Conservation (phyloP, 225 moss, liverwort and hornwort species). For the Marchantia polymorpha region DNA sequence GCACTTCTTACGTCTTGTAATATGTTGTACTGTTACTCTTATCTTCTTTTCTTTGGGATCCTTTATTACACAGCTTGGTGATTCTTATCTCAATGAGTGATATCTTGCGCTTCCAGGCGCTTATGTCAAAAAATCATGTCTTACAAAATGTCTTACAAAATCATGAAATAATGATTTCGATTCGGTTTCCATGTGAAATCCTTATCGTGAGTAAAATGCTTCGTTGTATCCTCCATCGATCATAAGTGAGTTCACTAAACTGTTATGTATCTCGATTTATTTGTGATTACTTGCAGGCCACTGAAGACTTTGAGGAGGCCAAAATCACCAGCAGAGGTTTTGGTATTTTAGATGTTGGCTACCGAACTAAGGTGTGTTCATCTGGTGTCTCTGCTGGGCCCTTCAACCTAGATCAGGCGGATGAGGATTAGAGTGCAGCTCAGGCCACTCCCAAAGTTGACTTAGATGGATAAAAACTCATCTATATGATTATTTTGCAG, state of each 20-base stretch:
- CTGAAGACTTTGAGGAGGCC: slow-evolving; percentile 84
- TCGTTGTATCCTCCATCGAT: too few species aligned
- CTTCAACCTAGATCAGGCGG: too few species aligned
- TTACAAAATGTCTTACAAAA: too few species aligned
- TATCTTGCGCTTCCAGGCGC: too few species aligned
- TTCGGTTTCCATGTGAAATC: too few species aligned
- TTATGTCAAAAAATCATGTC: too few species aligned
- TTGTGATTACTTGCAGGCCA: slow-evolving; percentile 37
- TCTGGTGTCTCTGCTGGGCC: neutral
- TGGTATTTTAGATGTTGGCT: slow-evolving; percentile 91
- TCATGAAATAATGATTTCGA: too few species aligned
- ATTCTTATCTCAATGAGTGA: neutral
- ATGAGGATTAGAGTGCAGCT: too few species aligned
- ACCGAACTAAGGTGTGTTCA: slow-evolving; percentile 59
- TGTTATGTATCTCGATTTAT: too few species aligned
- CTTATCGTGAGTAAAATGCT: too few species aligned
- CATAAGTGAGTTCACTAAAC: too few species aligned
- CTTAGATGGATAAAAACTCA: neutral
- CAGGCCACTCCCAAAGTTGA: too few species aligned
- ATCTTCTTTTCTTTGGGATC: neutral
- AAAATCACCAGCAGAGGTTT: slow-evolving; percentile 88
- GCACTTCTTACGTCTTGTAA: neutral
- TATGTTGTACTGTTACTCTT: neutral
- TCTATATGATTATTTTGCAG: slow-evolving; percentile 14
- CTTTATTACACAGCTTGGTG: neutral